These are phyloP conservation scores for Penicillium tannophilum DNA, from an alignment of 495 filamentous ascomycete genomes.

Conservation along the genomic window DNA sequence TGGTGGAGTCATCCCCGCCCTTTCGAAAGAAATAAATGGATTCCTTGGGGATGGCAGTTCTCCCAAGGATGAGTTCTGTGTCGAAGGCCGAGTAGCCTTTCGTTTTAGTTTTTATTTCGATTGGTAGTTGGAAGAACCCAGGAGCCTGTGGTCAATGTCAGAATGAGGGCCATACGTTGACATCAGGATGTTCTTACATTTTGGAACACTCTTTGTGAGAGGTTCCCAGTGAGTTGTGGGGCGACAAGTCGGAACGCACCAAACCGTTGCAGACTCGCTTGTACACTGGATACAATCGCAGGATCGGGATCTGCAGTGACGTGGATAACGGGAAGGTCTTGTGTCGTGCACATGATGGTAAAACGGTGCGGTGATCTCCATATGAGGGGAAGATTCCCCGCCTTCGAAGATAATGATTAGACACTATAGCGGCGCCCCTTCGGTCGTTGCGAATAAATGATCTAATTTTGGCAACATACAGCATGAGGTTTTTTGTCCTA, in stretches of 20 bases:
- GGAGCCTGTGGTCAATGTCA: slow-evolving; percentile 8
- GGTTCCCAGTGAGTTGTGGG: slow-evolving; percentile 8
- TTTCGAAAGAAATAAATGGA: slow-evolving; percentile 6
- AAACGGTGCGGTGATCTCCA: background rate
- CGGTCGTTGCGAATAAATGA: background rate
- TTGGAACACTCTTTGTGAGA: slow-evolving; percentile 3
- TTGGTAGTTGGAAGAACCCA: slow-evolving; percentile 12
- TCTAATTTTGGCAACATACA: too few species aligned
- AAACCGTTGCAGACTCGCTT: slow-evolving; percentile 9
- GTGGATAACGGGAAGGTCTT: slow-evolving; percentile 13
- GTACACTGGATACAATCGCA: slow-evolving; percentile 7
- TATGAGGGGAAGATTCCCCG: background rate
- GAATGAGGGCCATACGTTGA: background rate
- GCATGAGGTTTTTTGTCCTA: too few species aligned
- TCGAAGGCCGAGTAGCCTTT: slow-evolving; percentile 12
- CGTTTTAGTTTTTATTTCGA: slow-evolving; percentile 6
- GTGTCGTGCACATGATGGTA: background rate
- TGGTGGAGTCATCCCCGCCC: background rate
- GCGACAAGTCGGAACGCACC: slow-evolving; percentile 18
- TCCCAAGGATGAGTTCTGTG: slow-evolving; percentile 17
- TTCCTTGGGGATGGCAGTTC: slow-evolving; percentile 11
- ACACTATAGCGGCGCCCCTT: background rate
- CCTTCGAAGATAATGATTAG: background rate
- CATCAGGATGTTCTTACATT: slow-evolving; percentile 3
- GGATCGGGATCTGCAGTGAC: slow-evolving; percentile 10